Percentiles rank a stretch among this genome's conserved stretches.
Evolutionary conservation across 768 basidiomycete species (phyloP).

Genomic region (Leccinum variicolor): DNA sequence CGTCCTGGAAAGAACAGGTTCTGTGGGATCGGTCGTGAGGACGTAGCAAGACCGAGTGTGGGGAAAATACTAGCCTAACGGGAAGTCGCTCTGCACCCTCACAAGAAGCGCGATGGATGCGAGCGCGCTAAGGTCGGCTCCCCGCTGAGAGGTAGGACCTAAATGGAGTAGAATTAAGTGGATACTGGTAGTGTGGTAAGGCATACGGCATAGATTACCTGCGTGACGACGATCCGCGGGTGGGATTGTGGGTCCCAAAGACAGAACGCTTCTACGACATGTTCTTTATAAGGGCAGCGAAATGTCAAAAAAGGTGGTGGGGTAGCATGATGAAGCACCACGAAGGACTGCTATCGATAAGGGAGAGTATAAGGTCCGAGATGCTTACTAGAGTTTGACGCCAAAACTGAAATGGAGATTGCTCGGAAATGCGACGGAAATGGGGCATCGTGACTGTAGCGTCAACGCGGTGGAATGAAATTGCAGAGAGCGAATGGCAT

Average conservation of each 20-base stretch:
- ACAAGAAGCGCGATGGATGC: slow-evolving; percentile 76
- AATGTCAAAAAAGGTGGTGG: slow-evolving; percentile 10
- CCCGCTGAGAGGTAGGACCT: slow-evolving; percentile 39
- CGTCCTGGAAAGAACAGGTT: slow-evolving; percentile 43
- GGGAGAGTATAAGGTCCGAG: slow-evolving; percentile 26
- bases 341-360: slow-evolving; percentile 28
- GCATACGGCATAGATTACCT: slow-evolving; percentile 29
- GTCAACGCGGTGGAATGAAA: slow-evolving; percentile 13
- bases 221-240: slow-evolving; percentile 26
- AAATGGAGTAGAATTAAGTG: slow-evolving; percentile 8
- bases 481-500: slow-evolving; percentile 12
- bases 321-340: slow-evolving; percentile 16
- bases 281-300: slow-evolving; percentile 31
- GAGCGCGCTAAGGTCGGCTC: slow-evolving; percentile 50
- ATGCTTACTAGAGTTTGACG: slow-evolving; percentile 13
- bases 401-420: slow-evolving; percentile 18
- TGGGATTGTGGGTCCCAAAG: slow-evolving; percentile 34
- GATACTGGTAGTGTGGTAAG: background rate
- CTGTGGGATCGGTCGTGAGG: slow-evolving; percentile 16
- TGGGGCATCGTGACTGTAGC: slow-evolving; percentile 17
- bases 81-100: slow-evolving; percentile 58
- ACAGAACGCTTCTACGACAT: slow-evolving; percentile 13
- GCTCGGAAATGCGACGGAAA: slow-evolving; percentile 25
- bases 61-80: slow-evolving; percentile 38
- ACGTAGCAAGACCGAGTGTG: background rate